These are phyloP conservation scores for Eragrostis tef DNA, from an alignment of 202 grass and related monocot genomes.

Conservation along the genomic window DNA sequence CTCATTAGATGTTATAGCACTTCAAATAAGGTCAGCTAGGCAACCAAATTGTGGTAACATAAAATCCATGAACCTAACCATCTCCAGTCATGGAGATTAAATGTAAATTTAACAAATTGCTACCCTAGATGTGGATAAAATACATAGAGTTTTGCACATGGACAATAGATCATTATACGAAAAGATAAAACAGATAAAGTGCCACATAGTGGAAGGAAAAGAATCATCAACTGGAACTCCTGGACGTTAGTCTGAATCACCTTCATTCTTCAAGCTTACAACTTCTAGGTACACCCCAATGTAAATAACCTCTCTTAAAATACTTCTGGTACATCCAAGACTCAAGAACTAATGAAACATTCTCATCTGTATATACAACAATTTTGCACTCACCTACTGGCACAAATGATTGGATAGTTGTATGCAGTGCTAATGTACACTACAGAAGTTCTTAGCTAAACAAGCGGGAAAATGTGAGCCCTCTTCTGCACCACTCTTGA, in stretches of 20 bases:
- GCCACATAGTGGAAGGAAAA: not conserved
- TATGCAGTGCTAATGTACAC: not conserved
- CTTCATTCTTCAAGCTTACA: not conserved
- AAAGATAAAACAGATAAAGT: not conserved
- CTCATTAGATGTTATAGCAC: not conserved
- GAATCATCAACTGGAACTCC: not conserved
- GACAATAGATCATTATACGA: no score
- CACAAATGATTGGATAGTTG: not conserved
- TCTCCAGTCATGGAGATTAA: not conserved
- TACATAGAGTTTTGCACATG: not conserved
- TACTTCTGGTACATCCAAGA: not conserved
- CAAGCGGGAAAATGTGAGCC: not conserved
- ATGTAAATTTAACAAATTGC: not conserved
- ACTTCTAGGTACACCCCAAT: no score
- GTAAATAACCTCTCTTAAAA: not conserved
- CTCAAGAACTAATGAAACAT: not conserved
- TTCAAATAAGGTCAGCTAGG: conserved; percentile 11
- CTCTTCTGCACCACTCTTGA: no score
- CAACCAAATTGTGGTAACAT: not conserved
- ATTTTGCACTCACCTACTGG: no score
- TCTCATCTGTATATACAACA: not conserved
- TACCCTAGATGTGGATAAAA: not conserved
- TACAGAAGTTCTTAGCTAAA: conserved; percentile 13
- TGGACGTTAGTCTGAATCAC: not conserved
- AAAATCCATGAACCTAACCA: conserved; percentile 4